Evolutionary conservation across 1,284 basidiomycete species (phyloP), one percentile per base, ranked within the genome.

Genomic region (Trichosporon sp.): DNA sequence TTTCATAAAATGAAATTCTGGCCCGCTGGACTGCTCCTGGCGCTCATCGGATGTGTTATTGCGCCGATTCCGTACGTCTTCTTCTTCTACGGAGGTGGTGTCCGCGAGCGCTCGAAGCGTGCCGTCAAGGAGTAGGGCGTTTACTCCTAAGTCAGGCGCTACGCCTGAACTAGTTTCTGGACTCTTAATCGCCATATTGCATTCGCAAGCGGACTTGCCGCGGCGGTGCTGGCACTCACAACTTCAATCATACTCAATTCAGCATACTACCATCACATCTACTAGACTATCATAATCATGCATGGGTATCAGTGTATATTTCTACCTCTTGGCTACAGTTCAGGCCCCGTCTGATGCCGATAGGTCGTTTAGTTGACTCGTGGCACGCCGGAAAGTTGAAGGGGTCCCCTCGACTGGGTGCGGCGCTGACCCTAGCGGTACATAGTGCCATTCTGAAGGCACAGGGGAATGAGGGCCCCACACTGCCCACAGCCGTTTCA

Each of bases 1-100:
- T 71, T 68, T 76, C 75, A 78, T 72, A 76, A 77, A 67, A 70
- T 81, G 66, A 73, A 74, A 1, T 81, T 81, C 76, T 76, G 79
- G 72, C 79, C 76, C 59, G 80, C 77, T 11, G 77, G 77, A 10
- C 74, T 81, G 11, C 71, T 78, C 64, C 74, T 82, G 16, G 79
- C 81, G n/a, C 70, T 78, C n/a, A 68, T 82, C 35, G 73, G 78
- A 2, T 73, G 68, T 21, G 65, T 67, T 56, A 78, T 80, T 43
- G 76, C 40, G 26, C 78, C 77, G 59, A 82, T 80, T 46, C 81
- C 81, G 16, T 83, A 71, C 71, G 65, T 81, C 67, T 78, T 83
- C 77, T 82, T 76, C 75, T 80, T 75, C 72, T 80, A 80, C 72
- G 82, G 82, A 7, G 78, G 74, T 7, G 67, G 59, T 6, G 70